A percentile compares a stretch with the other conserved stretches of the same genome.
phyloP scores from a whole-genome alignment of 2,329 filamentous ascomycete species.

The Fonsecaea nubica region DNA sequence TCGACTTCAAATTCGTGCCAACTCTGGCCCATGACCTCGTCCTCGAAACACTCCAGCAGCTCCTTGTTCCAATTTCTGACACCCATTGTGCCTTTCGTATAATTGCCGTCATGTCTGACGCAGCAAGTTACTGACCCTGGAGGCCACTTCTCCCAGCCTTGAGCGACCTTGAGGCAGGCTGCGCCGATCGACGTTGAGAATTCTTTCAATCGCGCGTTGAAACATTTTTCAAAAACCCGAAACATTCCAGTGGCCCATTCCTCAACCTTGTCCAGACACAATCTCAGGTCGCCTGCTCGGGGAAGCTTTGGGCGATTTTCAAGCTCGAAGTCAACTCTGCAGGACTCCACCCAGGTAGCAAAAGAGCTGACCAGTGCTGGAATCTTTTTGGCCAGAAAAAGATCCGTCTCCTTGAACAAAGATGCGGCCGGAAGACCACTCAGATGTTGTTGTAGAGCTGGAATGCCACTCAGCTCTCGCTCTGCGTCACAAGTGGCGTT shows the following conservation, averaged over 20 bases:
- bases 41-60: slow-evolving; percentile 9
- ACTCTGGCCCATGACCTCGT: background rate
- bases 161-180: slow-evolving; percentile 4
- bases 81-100: background rate
- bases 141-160: background rate
- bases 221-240: background rate
- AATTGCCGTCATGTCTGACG: background rate
- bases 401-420: slow-evolving; percentile 17
- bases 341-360: background rate
- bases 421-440: slow-evolving; percentile 10
- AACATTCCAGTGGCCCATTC: background rate
- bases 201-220: background rate
- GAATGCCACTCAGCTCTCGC: slow-evolving; percentile 23
- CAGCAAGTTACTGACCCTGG: background rate
- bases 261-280: background rate
- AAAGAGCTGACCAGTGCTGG: slow-evolving; percentile 13
- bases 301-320: background rate
- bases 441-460: slow-evolving; percentile 11
- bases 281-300: background rate
- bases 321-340: slow-evolving; percentile 2
- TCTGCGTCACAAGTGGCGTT: background rate
- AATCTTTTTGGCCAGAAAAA: background rate
- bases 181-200: background rate
- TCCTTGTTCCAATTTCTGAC: slow-evolving; percentile 15
- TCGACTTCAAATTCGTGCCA: slow-evolving; percentile 8